Conservation (phyloP, 805 yeast species). For the Starmerella riodocensis region DNA sequence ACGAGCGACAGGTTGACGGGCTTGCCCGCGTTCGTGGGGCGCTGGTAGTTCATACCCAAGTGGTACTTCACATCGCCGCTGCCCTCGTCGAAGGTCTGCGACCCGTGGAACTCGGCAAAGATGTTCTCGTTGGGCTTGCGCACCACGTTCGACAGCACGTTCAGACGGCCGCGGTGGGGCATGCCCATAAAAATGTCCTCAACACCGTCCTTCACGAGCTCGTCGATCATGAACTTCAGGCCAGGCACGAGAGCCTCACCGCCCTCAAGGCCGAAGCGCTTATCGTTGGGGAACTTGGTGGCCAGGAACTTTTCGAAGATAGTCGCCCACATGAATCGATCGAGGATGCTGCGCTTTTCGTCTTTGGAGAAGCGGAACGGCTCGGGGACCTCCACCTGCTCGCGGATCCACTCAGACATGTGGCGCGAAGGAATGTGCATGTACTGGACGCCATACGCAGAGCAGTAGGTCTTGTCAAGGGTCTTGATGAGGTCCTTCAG, state of each 20-base stretch:
- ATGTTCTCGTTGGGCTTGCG: constrained; percentile 98
- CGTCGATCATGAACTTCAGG: constrained; percentile 88
- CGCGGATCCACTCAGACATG: constrained; percentile 97
- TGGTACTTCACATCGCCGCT: constrained; percentile 99
- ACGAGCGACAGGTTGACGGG: constrained; percentile 89
- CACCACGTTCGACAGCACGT: constrained; percentile 94
- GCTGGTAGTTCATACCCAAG: constrained; percentile 96
- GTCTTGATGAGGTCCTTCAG: constrained; percentile 63
- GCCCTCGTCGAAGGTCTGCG: constrained; percentile 83
- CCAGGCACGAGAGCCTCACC: constrained; percentile 95
- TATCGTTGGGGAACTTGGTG: constrained; percentile 94
- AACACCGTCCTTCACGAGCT: constrained; percentile 71
- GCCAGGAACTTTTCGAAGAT: constrained; percentile 86
- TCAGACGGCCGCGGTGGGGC: constrained; percentile 99
- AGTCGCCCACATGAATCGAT: constrained; percentile 92
- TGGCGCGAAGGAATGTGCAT: constrained; percentile 91
- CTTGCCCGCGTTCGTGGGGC: constrained; percentile 98
- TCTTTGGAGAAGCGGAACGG: constrained; percentile 76
- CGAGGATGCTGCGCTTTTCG: constrained; percentile 90
- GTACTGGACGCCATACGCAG: constrained; percentile 84
- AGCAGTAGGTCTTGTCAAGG: constrained; percentile 78
- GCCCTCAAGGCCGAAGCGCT: constrained; percentile 98
- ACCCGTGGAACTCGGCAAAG: constrained; percentile 89
- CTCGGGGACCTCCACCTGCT: constrained; percentile 80
- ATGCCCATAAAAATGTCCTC: constrained; percentile 96